These are phyloP conservation scores for Trypanosoma rangeli DNA, from an alignment of 208 protist species.

Conservation along the genomic window DNA sequence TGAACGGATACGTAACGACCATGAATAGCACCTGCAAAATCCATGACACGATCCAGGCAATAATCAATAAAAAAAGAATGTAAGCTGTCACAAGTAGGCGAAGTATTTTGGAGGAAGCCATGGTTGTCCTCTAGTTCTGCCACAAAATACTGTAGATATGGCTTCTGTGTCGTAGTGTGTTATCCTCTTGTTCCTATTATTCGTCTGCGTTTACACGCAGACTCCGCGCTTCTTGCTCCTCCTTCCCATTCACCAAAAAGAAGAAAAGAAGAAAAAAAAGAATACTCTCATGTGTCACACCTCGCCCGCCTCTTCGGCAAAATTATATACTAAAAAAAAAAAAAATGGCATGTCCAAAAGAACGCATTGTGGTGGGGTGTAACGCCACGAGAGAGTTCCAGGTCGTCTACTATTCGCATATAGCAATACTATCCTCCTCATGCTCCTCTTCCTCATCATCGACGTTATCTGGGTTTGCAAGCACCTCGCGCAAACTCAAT, in stretches of 20 bases:
- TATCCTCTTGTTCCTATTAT: neutral
- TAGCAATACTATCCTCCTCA: slow-evolving; percentile 7
- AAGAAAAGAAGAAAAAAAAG: slow-evolving; percentile 18
- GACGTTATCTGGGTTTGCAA: slow-evolving; percentile 13
- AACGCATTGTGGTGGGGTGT: neutral
- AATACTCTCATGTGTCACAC: neutral
- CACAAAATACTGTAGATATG: neutral
- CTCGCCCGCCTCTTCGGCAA: neutral
- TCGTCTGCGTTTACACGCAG: neutral
- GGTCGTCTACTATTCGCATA: neutral
- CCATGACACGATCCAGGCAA: slow-evolving; percentile 71
- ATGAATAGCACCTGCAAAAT: slow-evolving; percentile 65
- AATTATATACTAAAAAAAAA: neutral
- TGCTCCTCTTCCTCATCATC: slow-evolving; percentile 26
- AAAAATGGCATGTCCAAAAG: neutral
- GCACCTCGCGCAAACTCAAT: slow-evolving; percentile 22
- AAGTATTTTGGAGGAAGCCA: slow-evolving; percentile 28
- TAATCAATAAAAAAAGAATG: slow-evolving; percentile 41
- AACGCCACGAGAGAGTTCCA: neutral
- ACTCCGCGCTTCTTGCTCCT: neutral
- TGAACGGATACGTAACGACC: slow-evolving; percentile 61
- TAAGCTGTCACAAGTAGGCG: slow-evolving; percentile 57
- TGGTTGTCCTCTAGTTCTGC: neutral
- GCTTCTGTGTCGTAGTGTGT: neutral
- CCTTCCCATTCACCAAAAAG: neutral